Evolutionary conservation across 345 rosid genomes (phyloP).

Genomic region (Linum trigynum): DNA sequence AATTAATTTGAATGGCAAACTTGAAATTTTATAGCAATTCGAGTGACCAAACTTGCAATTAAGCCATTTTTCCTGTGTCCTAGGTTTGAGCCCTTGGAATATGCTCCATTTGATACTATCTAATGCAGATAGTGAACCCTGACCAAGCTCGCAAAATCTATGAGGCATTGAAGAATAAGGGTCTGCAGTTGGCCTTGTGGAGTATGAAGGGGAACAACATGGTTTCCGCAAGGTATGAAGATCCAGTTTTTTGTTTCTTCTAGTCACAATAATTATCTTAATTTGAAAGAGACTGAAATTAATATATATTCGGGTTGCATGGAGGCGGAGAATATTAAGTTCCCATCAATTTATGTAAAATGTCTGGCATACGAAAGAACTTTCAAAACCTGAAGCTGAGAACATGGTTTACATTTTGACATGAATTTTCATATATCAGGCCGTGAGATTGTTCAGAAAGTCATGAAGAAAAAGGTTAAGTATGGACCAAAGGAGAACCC

Average conservation of each 20-base stretch:
- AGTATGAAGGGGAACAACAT: conserved; percentile 92
- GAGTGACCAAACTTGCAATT: too few relatives aligned
- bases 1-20: too few relatives aligned
- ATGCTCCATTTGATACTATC: conserved; percentile 12
- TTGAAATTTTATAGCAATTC: too few relatives aligned
- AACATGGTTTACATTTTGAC: too few relatives aligned
- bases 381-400: too few relatives aligned
- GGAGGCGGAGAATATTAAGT: conserved; percentile 86
- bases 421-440: too few relatives aligned
- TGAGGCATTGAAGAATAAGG: conserved; percentile 66
- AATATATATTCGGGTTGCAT: conserved; percentile 2
- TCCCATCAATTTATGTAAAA: conserved; percentile 3
- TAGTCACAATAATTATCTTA: background rate
- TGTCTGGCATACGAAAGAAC: too few relatives aligned
- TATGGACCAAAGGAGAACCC: too few relatives aligned
- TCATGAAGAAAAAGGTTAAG: too few relatives aligned
- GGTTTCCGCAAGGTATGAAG: conserved; percentile 81
- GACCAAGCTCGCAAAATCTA: conserved; percentile 85
- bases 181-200: conserved; percentile 86
- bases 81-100: background rate
- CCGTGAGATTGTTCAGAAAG: too few relatives aligned
- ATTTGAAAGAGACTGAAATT: background rate
- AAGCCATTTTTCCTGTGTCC: background rate
- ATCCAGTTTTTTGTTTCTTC: background rate
- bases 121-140: conserved; percentile 64